Base-by-base conservation (phyloP, 1,139 yeast species). In the Scheffersomyces insectosa region DNA sequence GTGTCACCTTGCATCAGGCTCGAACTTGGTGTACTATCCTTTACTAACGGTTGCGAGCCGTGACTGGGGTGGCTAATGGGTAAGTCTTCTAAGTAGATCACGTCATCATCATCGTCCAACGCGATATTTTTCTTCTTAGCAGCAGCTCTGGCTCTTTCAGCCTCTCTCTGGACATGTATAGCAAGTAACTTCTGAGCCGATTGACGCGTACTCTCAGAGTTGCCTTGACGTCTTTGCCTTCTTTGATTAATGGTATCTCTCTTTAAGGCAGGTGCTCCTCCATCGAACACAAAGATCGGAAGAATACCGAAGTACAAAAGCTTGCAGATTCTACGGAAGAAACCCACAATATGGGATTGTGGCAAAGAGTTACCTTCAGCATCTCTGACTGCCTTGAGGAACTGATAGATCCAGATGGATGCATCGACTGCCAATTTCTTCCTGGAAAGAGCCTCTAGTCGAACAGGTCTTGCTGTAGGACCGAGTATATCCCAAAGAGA, bases 351-450 rank as follows among this genome's bases (percentile, higher is more conserved):
- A 62, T 95, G 99, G 0, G 97, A 85, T 49, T 83, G 87, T 33
- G 79, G 78, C 48, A 93, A 64, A 1, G 88, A 80, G 48, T 87
- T 81, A 13, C 98, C 99, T 35, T 87, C 87, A 36, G 80, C 69
- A 59, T 90, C 97, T 54, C 99, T 75, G 20, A 93, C 95, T 1
- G 99, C 99, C 60, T 91, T 93, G 51, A 95, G 70, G 59, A 95
- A 95, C 63, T 95, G 99, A 61, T 95, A 95, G 43, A 95, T 88
- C 99, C 99, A 95, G 52, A 95, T 95, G 2, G 98, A 91, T 0
- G 99, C 99, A 71, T 95, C 99, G 9, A 95, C 95, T 0, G 99
- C 99, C 55, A 95, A 70, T 45, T 79, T 74, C 60, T 86, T 86
- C 47, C 90, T 80, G 14, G 82, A 70, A 35, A 93, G 72, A 0